A percentile compares a stretch with the other conserved stretches of the same genome.
Conservation (phyloP, 768 basidiomycete genomes). For the Suillus bovinus region DNA sequence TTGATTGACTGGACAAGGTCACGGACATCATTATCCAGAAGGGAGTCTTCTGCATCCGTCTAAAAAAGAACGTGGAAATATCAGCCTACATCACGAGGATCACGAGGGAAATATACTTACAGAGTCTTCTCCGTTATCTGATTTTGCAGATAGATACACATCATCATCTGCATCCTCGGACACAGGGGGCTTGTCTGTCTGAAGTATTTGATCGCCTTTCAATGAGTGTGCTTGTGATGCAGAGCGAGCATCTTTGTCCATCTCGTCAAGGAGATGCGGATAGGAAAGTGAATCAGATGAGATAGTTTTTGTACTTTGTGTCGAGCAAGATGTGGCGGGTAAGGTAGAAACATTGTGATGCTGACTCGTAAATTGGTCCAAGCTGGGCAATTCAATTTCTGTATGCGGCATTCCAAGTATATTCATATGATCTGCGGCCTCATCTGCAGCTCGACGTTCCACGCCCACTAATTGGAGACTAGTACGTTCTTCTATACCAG, state of each 20-base stretch:
- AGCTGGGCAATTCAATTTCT: not conserved
- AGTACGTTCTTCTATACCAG: not conserved
- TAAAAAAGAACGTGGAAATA: slow-evolving; percentile 3
- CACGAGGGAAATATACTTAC: not conserved
- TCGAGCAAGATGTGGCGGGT: not conserved
- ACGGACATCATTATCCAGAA: slow-evolving; percentile 11
- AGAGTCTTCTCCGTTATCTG: not conserved
- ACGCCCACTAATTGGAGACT: not conserved
- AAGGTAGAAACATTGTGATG: not conserved
- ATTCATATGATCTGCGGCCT: not conserved
- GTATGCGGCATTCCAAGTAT: not conserved
- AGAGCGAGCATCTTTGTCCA: not conserved
- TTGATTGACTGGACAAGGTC: slow-evolving; percentile 35
- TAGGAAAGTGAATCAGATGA: not conserved
- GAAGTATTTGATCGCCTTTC: not conserved
- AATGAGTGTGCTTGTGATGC: not conserved
- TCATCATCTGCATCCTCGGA: not conserved
- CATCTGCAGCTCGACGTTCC: not conserved
- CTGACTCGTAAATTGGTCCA: not conserved
- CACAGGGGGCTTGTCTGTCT: not conserved
- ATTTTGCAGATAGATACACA: not conserved
- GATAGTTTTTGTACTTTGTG: not conserved
- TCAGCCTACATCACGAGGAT: not conserved
- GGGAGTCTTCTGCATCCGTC: slow-evolving; percentile 19
- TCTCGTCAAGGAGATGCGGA: not conserved